These are phyloP conservation scores for Malassezia equina DNA, from an alignment of 1,284 basidiomycete genomes.

Conservation along the genomic window DNA sequence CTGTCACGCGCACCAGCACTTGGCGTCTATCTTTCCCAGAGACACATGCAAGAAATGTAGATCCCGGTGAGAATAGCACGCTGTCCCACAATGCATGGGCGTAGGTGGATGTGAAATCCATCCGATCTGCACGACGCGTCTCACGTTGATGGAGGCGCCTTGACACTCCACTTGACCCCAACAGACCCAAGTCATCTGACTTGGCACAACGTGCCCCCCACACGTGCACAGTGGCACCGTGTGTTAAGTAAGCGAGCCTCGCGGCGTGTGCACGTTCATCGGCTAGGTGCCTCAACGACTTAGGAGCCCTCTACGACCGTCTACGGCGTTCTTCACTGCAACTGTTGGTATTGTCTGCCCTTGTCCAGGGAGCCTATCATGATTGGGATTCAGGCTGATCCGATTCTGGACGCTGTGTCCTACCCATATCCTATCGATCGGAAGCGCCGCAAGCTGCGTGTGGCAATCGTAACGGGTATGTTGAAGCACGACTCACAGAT, in stretches of 20 bases:
- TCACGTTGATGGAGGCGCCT: neutral
- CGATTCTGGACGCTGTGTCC: slow-evolving; percentile 13
- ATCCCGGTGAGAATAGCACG: slow-evolving; percentile 37
- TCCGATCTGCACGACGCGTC: slow-evolving; percentile 6
- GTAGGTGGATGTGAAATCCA: slow-evolving; percentile 39
- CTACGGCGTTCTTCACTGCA: neutral
- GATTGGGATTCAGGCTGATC: neutral
- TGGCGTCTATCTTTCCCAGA: slow-evolving; percentile 16
- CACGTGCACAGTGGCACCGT: neutral
- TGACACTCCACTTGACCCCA: neutral
- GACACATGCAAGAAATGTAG: slow-evolving; percentile 36
- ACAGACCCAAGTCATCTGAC: neutral
- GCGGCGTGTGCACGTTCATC: neutral
- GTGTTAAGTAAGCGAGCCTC: neutral
- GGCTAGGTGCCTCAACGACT: neutral
- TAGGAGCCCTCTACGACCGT: neutral
- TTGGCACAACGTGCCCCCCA: neutral
- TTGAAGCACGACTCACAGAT: neutral
- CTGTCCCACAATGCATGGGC: slow-evolving; percentile 28
- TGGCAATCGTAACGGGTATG: slow-evolving; percentile 48
- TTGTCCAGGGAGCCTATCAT: neutral
- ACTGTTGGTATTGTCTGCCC: neutral
- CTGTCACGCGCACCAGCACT: slow-evolving; percentile 28
- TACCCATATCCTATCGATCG: slow-evolving; percentile 20
- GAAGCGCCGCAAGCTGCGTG: slow-evolving; percentile 43